phyloP scores from a whole-genome alignment of 257 asterid genomes.

The Gynochthodes officinalis region DNA sequence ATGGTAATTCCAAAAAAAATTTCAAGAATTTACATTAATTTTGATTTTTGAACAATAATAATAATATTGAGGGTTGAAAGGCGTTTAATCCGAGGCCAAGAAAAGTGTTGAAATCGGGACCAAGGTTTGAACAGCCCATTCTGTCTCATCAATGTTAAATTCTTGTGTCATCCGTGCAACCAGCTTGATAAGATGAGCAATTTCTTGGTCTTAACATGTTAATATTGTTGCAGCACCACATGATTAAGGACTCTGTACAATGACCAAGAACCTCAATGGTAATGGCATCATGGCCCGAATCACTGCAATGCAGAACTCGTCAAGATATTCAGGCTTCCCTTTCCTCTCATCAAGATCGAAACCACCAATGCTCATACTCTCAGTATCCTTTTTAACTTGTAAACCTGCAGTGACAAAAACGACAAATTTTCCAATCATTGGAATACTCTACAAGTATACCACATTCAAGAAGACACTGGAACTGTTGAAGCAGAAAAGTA shows the following conservation, averaged over 20 bases:
- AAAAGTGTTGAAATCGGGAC: too few species aligned
- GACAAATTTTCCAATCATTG: neutral
- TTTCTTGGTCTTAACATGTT: neutral
- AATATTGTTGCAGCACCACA: neutral
- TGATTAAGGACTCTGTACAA: neutral
- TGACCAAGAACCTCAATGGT: neutral
- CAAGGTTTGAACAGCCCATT: too few species aligned
- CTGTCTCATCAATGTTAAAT: too few species aligned
- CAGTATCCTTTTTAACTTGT: slow-evolving; percentile 29
- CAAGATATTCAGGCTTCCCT: neutral
- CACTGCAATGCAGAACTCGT: neutral
- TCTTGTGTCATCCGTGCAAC: neutral
- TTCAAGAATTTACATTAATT: too few species aligned
- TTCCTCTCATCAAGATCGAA: too few species aligned
- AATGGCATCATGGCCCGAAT: too few species aligned
- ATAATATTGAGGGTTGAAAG: too few species aligned
- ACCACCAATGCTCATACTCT: slow-evolving; percentile 15
- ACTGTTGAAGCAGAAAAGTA: neutral
- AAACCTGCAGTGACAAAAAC: slow-evolving; percentile 21
- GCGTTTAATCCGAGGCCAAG: too few species aligned
- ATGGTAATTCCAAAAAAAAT: too few species aligned
- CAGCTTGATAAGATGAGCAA: neutral
- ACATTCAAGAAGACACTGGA: neutral
- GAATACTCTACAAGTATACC: neutral
- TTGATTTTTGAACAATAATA: too few species aligned